Evolutionary conservation across 2,329 filamentous ascomycete species (phyloP), one percentile per base, ranked within the genome.

Genomic region (Neopestalotiopsis rosae): DNA sequence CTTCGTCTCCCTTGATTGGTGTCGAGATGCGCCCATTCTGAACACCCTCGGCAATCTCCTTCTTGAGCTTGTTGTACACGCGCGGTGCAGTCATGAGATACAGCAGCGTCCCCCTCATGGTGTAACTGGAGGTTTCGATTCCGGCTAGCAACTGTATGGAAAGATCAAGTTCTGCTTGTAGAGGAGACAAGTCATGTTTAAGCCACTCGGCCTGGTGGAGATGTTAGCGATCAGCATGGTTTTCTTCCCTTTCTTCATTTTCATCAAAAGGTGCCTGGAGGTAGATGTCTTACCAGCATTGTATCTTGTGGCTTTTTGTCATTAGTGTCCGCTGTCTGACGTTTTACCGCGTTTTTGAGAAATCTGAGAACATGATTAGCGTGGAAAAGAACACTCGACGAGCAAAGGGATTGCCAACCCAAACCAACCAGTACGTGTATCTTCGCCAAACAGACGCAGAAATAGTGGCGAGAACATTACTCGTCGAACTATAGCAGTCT

Each of bases 101-200:
- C 1, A 74, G 58, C 14, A 74, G 42, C 1, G 69, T 71, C 12
- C 70, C 69, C 9, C 71, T 58, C 32, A 73, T 69, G n/a, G 67
- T 68, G 32, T 66, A 68, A 17, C 68, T 64, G 24, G 67, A 64
- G 2, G 70, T 73, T 30, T 74, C 72, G 9, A 69, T 38, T 5
- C 72, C 70, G 9, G 72, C 74, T 24, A 71, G 71, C 4, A 76
- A n/a, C 24, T 76, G 73, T 6, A 75, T 13, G 10, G 71, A 68
- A n/a, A 76, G 61, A 58, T 77, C 75, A 14, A 75, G 34, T 56
- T 76, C 73, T n/a, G 72, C 74, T 67, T 77, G 72, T 3, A 69
- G 69, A 2, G 67, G 72, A n/a, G 73, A 72, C 61, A 76, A 45
- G 7, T 73, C 74, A 20, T 73, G 66, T 14, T 71, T 73, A 5